Conservation (phyloP, 192 early-diverging fungal species). For the Coemansia sp. region DNA sequence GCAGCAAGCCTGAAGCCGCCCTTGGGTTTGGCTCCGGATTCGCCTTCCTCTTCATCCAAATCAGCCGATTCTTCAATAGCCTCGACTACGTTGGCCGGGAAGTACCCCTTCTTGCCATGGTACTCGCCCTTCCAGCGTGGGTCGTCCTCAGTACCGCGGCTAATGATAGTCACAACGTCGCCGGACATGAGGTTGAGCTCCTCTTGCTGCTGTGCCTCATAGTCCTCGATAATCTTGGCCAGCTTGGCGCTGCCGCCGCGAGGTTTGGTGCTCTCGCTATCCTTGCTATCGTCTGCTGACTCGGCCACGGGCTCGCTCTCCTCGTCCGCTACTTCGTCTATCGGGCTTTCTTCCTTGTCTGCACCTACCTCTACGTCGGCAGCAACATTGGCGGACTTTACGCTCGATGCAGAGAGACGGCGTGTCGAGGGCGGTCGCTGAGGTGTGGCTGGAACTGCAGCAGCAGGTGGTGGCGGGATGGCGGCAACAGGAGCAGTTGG, state of each 20-base stretch:
- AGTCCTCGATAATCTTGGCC: constrained; percentile 70
- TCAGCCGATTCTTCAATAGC: constrained; percentile 37
- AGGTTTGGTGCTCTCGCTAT: constrained; percentile 7
- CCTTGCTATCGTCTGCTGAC: not conserved
- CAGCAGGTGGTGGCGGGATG: not conserved
- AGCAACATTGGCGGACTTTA: constrained; percentile 1
- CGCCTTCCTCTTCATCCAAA: constrained; percentile 27
- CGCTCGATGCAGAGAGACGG: constrained; percentile 14
- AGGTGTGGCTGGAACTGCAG: not conserved
- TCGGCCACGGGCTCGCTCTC: constrained; percentile 5
- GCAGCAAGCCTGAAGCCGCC: constrained; percentile 65
- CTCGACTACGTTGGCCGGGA: constrained; percentile 63
- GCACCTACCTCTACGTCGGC: not conserved
- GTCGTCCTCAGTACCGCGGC: constrained; percentile 56
- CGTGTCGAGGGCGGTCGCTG: constrained; percentile 10
- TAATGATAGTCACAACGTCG: constrained; percentile 69
- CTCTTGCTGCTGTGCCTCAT: constrained; percentile 61
- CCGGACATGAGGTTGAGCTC: constrained; percentile 66
- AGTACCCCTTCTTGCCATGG: constrained; percentile 73
- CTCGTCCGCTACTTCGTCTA: constrained; percentile 3
- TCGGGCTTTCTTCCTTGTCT: not conserved
- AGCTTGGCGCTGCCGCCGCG: constrained; percentile 39
- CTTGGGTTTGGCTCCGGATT: constrained; percentile 15
- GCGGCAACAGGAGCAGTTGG: constrained; percentile 14
- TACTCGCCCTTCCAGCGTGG: constrained; percentile 73